Percentiles rank a stretch among this genome's conserved stretches.
Conservation (phyloP, 352 stramenopile species). For the Globisporangium nunn region DNA sequence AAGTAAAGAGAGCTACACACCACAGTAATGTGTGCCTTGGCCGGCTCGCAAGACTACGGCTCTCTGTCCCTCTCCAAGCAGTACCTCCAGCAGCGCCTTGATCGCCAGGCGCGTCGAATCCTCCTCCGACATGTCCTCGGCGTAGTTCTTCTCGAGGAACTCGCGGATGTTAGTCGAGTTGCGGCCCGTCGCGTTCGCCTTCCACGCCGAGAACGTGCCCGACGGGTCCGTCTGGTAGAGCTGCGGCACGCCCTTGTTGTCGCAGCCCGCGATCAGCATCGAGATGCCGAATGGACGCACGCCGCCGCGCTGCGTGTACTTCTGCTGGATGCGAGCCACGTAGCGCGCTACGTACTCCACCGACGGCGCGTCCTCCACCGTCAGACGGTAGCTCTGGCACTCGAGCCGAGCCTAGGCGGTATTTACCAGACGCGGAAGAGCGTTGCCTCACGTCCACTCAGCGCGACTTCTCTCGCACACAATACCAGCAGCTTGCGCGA, state of each 20-base stretch:
- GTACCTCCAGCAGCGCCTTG: constrained; percentile 93
- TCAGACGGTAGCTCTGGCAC: constrained; percentile 98
- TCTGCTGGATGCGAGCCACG: constrained; percentile 96
- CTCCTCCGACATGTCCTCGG: constrained; percentile 88
- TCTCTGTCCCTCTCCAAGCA: background rate
- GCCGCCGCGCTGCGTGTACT: constrained; percentile 97
- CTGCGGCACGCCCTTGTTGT: constrained; percentile 87
- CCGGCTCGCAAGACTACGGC: too few species aligned
- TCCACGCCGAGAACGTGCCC: constrained; percentile 97
- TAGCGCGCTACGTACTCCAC: constrained; percentile 98
- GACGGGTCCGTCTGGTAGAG: constrained; percentile 98
- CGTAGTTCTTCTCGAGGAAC: constrained; percentile 99
- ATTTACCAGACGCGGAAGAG: too few species aligned
- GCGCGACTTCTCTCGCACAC: background rate
- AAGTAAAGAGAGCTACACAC: too few species aligned
- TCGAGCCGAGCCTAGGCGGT: constrained; percentile 83
- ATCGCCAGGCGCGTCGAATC: constrained; percentile 90
- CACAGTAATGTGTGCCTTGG: too few species aligned
- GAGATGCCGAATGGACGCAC: constrained; percentile 98
- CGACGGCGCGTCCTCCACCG: constrained; percentile 89
- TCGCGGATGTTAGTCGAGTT: constrained; percentile 97
- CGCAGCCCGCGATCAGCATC: constrained; percentile 95
- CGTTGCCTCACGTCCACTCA: too few species aligned
- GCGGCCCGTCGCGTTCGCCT: constrained; percentile 95
- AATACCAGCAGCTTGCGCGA: background rate